Evolutionary conservation across 2,329 filamentous ascomycete genomes (phyloP).

Genomic region (Neurospora sp.): DNA sequence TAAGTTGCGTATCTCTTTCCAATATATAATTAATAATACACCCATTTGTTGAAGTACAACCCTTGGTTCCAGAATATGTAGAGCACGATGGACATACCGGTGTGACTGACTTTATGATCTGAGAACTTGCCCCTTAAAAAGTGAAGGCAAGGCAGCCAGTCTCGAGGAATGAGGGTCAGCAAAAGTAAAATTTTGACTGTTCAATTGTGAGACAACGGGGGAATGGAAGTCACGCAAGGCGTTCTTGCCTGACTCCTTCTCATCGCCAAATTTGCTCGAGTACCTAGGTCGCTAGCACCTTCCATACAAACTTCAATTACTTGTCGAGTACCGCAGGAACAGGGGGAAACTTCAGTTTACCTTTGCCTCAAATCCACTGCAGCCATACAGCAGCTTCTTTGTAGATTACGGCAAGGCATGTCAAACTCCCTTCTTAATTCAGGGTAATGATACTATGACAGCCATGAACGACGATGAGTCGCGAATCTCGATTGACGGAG

Average conservation of each 20-base stretch:
- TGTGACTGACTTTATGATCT: neutral
- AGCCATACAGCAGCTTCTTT: neutral
- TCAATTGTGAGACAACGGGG: neutral
- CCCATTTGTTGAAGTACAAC: neutral
- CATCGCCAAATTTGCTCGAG: neutral
- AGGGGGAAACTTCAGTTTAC: neutral
- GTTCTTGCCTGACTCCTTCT: neutral
- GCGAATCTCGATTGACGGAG: neutral
- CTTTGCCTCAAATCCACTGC: neutral
- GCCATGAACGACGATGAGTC: neutral
- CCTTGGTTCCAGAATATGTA: neutral
- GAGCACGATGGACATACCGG: neutral
- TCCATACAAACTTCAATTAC: neutral
- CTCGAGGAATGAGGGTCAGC: too few species aligned
- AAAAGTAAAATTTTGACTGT: neutral
- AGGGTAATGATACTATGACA: neutral
- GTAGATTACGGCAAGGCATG: neutral
- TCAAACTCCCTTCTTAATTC: neutral
- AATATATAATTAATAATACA: neutral
- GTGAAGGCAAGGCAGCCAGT: too few species aligned
- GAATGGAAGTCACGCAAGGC: neutral
- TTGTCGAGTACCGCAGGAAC: neutral
- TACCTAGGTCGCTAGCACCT: neutral
- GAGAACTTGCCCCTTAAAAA: too few species aligned
- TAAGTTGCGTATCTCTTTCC: conserved; percentile 7